Evolutionary conservation across 1,139 yeast genomes (phyloP).

Genomic region (Kodamaea arcana): DNA sequence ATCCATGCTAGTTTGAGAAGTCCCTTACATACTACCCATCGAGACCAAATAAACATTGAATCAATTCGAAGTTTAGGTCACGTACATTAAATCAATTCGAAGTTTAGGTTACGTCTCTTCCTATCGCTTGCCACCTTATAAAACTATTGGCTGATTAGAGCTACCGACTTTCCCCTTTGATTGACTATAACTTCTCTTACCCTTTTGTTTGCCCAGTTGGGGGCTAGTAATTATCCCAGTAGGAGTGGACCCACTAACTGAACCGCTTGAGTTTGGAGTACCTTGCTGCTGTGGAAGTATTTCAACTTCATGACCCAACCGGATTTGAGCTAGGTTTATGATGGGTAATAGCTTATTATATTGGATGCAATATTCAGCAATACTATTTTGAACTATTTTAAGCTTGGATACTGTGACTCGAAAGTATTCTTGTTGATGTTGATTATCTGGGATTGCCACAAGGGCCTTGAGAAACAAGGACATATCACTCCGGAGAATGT

Average conservation of each 20-base stretch:
- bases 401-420: conserved; percentile 25
- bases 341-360: conserved; percentile 47
- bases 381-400: conserved; percentile 33
- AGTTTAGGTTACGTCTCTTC: too few relatives aligned
- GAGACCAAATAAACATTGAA: too few relatives aligned
- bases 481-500: conserved; percentile 43
- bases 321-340: conserved; percentile 48
- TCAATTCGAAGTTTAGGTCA: too few relatives aligned
- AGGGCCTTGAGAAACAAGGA: conserved; percentile 35
- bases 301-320: conserved; percentile 46
- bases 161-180: conserved; percentile 4
- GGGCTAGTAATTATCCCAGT: conserved; percentile 3
- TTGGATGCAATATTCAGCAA: conserved; percentile 40
- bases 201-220: conserved; percentile 6
- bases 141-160: conserved; percentile 9
- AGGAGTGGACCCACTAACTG: conserved; percentile 4
- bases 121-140: conserved; percentile 1
- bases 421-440: conserved; percentile 38
- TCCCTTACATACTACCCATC: too few relatives aligned
- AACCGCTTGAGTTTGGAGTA: conserved; percentile 16
- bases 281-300: conserved; percentile 20
- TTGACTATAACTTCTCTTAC: conserved; percentile 3
- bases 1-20: too few relatives aligned
- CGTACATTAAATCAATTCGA: too few relatives aligned
- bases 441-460: conserved; percentile 34